Evolutionary conservation across 2,329 filamentous ascomycete species (phyloP), one percentile per base, ranked within the genome.

Genomic region (Ceratocystis ficicola): DNA sequence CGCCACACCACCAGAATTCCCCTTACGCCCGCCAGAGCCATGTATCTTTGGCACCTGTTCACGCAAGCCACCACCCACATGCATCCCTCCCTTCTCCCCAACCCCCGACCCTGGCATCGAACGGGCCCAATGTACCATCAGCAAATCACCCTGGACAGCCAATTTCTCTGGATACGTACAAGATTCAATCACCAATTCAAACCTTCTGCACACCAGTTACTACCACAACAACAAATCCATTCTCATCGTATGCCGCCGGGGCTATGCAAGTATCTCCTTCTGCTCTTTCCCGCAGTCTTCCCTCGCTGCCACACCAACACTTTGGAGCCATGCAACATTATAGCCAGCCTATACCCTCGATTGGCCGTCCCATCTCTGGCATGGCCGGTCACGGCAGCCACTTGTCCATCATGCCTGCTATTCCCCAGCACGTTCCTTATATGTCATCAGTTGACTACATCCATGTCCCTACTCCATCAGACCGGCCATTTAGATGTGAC

Each of bases 401-500:
- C 68, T 85, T 94, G 79, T 81, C 87, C 6, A 77, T 94, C 68
- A 83, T 93, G 44, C 83, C 85, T 3, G 75, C 73, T 1, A 78
- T 79, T 41, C 66, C 70, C 73, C 75, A 86, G 77, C 52, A 32
- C 3, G 10, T 57, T 17, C 17, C 25, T 17, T 60, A 61, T 7
- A 50, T 65, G 25, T 73, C 83, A 77, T 73, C 86, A 80, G 75
- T 80, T 76, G 71, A 84, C 76, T 69, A 85, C 71, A 66, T 68
- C 22, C 77, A 78, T 22, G 74, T 74, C 12, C 36, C 65, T 10
- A 77, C 78, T 8, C 82, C 82, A 66, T 30, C 52, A 5, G 93
- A 97, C 70, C 85, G 93, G 4, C 94, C 94, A 0, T 97, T 95
- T 79, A 92, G 92, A 75, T 99, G 94, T 74, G 91, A 97, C 71